A percentile compares a stretch with the other conserved stretches of the same genome.
These are phyloP conservation scores for Exsudoporus frostii DNA, from an alignment of 768 basidiomycete species.

Conservation along the genomic window DNA sequence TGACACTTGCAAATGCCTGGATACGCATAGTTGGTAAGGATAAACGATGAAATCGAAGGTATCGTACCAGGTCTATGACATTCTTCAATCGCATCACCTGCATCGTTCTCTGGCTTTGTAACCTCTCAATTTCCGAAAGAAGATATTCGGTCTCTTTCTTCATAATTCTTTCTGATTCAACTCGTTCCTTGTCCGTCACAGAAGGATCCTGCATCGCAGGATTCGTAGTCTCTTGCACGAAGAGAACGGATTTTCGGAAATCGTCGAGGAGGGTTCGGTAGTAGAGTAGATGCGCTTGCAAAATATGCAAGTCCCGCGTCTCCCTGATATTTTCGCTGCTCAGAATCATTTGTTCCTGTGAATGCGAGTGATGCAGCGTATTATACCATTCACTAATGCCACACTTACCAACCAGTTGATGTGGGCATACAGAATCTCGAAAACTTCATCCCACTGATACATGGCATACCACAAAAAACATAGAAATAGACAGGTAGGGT, in stretches of 20 bases:
- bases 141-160: slow-evolving; percentile 46
- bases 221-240: slow-evolving; percentile 47
- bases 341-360: slow-evolving; percentile 46
- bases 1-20: slow-evolving; percentile 59
- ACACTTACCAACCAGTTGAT: slow-evolving; percentile 46
- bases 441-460: slow-evolving; percentile 61
- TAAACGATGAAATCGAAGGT: not conserved
- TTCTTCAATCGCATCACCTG: slow-evolving; percentile 31
- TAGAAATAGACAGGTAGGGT: slow-evolving; percentile 55
- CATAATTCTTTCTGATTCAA: slow-evolving; percentile 35
- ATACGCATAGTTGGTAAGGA: not conserved
- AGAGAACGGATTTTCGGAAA: slow-evolving; percentile 49
- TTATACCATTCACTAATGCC: not conserved
- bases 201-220: slow-evolving; percentile 40
- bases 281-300: slow-evolving; percentile 57
- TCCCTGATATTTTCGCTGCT: slow-evolving; percentile 38
- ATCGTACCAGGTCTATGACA: slow-evolving; percentile 32
- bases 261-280: slow-evolving; percentile 52
- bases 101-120: slow-evolving; percentile 37
- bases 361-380: not conserved
- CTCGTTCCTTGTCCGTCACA: slow-evolving; percentile 12
- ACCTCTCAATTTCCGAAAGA: slow-evolving; percentile 46
- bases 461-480: slow-evolving; percentile 57
- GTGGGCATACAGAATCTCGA: slow-evolving; percentile 50
- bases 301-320: slow-evolving; percentile 52